Percentiles rank a stretch among this genome's conserved stretches.
phyloP scores from a whole-genome alignment of 2,329 filamentous ascomycete species.

The Triangularia verruculosa region DNA sequence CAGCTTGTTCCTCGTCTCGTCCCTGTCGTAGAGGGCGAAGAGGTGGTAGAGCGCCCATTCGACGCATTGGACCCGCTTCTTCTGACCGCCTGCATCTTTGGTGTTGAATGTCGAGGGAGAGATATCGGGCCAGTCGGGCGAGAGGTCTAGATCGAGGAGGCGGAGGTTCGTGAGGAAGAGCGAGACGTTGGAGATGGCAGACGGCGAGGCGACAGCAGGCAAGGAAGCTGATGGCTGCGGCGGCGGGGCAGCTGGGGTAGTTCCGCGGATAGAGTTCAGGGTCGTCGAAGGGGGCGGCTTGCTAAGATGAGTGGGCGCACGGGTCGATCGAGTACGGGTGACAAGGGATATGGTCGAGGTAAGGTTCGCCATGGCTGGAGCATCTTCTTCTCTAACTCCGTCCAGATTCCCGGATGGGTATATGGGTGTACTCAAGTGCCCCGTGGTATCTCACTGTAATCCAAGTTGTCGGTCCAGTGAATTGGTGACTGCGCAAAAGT shows the following conservation, averaged over 20 bases:
- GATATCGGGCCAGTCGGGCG: slow-evolving; percentile 77
- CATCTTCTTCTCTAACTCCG: slow-evolving; percentile 16
- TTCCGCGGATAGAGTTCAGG: slow-evolving; percentile 4
- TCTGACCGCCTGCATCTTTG: slow-evolving; percentile 69
- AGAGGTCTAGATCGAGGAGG: slow-evolving; percentile 74
- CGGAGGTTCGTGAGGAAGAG: slow-evolving; percentile 82
- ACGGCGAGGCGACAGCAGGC: slow-evolving; percentile 11
- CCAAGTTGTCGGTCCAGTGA: background rate
- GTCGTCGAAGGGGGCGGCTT: slow-evolving; percentile 14
- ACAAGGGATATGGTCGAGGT: slow-evolving; percentile 23
- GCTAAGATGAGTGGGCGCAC: slow-evolving; percentile 23
- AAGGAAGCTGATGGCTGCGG: slow-evolving; percentile 1
- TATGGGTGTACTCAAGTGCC: background rate
- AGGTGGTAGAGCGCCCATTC: slow-evolving; percentile 93
- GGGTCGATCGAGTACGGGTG: slow-evolving; percentile 28
- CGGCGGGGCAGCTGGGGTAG: background rate
- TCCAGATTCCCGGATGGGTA: background rate
- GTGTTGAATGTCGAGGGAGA: slow-evolving; percentile 66
- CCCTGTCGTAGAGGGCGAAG: slow-evolving; percentile 78
- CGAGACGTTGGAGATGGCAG: slow-evolving; percentile 49
- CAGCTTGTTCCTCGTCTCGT: slow-evolving; percentile 78
- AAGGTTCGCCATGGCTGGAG: slow-evolving; percentile 25
- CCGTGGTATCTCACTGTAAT: background rate
- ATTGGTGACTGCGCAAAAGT: background rate
- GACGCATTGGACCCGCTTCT: slow-evolving; percentile 74